A percentile compares a stretch with the other conserved stretches of the same genome.
Conservation (phyloP, 1,284 basidiomycete species). For the Rugosomyces carneus region DNA sequence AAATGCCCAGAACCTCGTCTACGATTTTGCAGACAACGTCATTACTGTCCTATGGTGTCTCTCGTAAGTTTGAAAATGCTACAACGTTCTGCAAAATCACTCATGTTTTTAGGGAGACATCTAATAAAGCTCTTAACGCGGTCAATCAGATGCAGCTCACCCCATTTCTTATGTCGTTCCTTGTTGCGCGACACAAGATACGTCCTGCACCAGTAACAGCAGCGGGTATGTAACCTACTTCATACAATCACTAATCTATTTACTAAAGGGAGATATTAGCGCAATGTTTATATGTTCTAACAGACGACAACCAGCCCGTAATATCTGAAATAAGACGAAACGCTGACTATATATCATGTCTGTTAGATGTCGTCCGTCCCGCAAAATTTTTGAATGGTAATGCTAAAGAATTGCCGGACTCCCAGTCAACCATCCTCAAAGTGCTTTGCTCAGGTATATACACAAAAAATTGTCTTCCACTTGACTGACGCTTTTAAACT, state of each 20-base stretch:
- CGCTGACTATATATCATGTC: constrained; percentile 59
- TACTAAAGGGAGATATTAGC: constrained; percentile 40
- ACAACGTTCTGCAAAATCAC: constrained; percentile 9
- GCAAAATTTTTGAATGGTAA: constrained; percentile 34
- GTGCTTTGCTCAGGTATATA: constrained; percentile 66
- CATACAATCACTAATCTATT: neutral
- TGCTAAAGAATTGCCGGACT: constrained; percentile 38
- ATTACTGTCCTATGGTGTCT: constrained; percentile 91
- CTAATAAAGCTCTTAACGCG: constrained; percentile 82
- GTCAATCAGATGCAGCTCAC: constrained; percentile 75
- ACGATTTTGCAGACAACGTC: constrained; percentile 85
- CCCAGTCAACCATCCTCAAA: constrained; percentile 48
- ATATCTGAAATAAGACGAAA: constrained; percentile 57
- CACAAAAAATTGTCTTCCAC: constrained; percentile 14
- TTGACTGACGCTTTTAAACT: neutral
- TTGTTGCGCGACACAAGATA: constrained; percentile 61
- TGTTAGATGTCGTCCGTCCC: constrained; percentile 61
- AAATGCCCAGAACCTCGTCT: constrained; percentile 70
- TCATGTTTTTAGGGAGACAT: constrained; percentile 70
- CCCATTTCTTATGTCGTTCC: constrained; percentile 81
- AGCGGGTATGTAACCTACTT: constrained; percentile 49
- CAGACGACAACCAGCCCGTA: constrained; percentile 78
- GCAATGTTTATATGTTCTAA: constrained; percentile 85
- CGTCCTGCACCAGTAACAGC: constrained; percentile 68
- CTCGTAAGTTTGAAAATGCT: constrained; percentile 55